Percentiles rank a stretch among this genome's conserved stretches.
Evolutionary conservation across 495 filamentous ascomycete genomes (phyloP).

Genomic region (Hypoxylon cercidicola): DNA sequence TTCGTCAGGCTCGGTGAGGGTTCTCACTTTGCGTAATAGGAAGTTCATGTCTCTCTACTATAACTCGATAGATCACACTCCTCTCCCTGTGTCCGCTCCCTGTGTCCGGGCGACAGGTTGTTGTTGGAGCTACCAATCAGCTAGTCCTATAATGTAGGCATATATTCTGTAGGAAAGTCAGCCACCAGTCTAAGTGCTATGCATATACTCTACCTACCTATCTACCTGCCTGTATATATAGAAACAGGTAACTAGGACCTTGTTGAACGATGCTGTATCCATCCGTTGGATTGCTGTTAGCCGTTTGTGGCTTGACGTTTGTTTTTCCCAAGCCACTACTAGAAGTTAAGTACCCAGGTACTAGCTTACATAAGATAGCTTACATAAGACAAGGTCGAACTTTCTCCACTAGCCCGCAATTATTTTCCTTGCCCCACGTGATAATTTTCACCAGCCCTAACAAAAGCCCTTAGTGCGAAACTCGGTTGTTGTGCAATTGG

Average conservation of each 20-base stretch:
- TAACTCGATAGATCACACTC: constrained; percentile 22
- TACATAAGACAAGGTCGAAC: no score
- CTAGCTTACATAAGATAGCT: no score
- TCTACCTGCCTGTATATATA: no score
- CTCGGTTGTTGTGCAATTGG: constrained; percentile 35
- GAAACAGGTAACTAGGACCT: no score
- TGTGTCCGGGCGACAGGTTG: not conserved
- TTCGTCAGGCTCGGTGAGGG: not conserved
- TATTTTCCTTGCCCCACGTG: constrained; percentile 8
- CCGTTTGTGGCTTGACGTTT: not conserved
- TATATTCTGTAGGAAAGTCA: no score
- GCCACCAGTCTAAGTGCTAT: no score
- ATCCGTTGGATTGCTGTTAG: no score
- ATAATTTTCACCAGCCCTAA: constrained; percentile 37
- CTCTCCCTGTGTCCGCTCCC: not conserved
- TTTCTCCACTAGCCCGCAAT: not conserved
- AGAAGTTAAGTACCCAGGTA: no score
- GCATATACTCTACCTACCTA: no score
- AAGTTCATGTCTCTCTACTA: not conserved
- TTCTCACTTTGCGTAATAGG: not conserved
- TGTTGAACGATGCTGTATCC: no score
- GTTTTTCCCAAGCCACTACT: no score
- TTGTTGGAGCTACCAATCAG: not conserved
- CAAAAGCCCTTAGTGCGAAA: constrained; percentile 42
- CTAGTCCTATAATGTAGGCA: no score